Percentiles rank a stretch among this genome's conserved stretches.
phyloP scores from a whole-genome alignment of 768 basidiomycete species.

The Naganishia randhawae region DNA sequence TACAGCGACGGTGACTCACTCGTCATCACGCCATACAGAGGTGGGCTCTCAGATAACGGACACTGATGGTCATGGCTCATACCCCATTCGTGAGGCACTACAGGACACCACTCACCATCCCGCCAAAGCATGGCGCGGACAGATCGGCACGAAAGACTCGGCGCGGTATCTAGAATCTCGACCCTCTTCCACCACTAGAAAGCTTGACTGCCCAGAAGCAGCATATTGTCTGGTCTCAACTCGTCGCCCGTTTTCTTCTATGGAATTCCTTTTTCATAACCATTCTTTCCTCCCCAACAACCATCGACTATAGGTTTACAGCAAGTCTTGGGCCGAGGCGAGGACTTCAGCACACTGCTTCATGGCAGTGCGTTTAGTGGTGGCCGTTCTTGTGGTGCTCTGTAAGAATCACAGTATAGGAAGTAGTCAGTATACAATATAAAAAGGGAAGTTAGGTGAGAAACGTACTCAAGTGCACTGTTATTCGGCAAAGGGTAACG shows the following conservation, averaged over 20 bases:
- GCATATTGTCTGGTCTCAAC: too few species aligned
- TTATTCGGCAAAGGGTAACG: not conserved
- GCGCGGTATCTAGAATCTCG: too few species aligned
- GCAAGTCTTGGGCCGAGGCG: not conserved
- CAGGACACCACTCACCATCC: too few species aligned
- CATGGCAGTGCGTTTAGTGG: constrained; percentile 42
- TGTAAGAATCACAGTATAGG: constrained; percentile 25
- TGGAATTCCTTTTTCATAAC: constrained; percentile 1
- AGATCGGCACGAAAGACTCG: too few species aligned
- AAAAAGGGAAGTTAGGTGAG: not conserved
- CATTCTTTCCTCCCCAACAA: not conserved
- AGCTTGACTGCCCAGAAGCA: too few species aligned
- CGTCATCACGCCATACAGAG: not conserved
- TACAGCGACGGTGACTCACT: not conserved
- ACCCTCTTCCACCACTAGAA: too few species aligned
- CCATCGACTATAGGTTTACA: not conserved
- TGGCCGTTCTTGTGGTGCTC: constrained; percentile 52
- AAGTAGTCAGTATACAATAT: constrained; percentile 22
- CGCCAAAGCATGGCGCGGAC: too few species aligned
- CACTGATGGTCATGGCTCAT: not conserved
- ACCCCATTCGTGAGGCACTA: too few species aligned
- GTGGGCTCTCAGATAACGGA: not conserved
- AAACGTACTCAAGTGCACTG: constrained; percentile 35
- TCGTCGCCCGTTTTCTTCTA: not conserved
- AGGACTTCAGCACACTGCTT: not conserved